Conservation (phyloP, 192 early-diverging fungal genomes). For the Kickxella alabastrina region DNA sequence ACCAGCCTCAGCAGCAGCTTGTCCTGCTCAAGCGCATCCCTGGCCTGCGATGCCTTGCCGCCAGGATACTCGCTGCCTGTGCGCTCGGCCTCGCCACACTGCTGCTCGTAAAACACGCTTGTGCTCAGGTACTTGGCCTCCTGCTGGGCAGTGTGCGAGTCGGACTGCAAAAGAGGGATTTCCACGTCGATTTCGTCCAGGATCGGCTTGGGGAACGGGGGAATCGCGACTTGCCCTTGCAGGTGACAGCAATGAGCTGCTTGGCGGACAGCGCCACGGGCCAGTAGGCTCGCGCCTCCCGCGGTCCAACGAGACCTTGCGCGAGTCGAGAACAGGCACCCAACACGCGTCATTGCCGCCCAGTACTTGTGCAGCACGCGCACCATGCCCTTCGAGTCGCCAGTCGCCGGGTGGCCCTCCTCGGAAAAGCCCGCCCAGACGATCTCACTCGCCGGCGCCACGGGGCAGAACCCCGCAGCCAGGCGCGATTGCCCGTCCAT, state of each 20-base stretch:
- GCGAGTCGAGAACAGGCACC: slow-evolving; percentile 79
- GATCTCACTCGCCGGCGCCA: slow-evolving; percentile 59
- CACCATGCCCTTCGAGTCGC: slow-evolving; percentile 77
- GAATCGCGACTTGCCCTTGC: slow-evolving; percentile 51
- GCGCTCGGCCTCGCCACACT: slow-evolving; percentile 55
- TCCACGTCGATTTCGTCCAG: slow-evolving; percentile 60
- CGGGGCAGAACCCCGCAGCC: slow-evolving; percentile 55
- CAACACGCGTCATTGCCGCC: slow-evolving; percentile 57
- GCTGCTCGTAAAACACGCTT: slow-evolving; percentile 56
- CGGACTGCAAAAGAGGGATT: slow-evolving; percentile 63
- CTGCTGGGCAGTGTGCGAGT: slow-evolving; percentile 41
- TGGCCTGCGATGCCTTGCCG: slow-evolving; percentile 11
- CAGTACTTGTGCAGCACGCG: slow-evolving; percentile 67
- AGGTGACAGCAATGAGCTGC: slow-evolving; percentile 68
- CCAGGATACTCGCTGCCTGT: slow-evolving; percentile 34
- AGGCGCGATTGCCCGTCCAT: slow-evolving; percentile 34
- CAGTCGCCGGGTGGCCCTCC: slow-evolving; percentile 65
- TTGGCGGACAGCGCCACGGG: slow-evolving; percentile 73
- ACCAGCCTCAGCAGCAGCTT: slow-evolving; percentile 73
- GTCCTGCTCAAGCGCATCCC: slow-evolving; percentile 71
- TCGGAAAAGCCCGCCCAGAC: slow-evolving; percentile 87
- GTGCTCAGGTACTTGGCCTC: slow-evolving; percentile 54
- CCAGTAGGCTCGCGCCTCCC: slow-evolving; percentile 71
- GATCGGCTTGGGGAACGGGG: slow-evolving; percentile 68
- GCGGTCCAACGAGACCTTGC: slow-evolving; percentile 19